Evolutionary conservation across 176 grass and related monocot genomes (phyloP).

Genomic region (Dendrocalamus sinicus): DNA sequence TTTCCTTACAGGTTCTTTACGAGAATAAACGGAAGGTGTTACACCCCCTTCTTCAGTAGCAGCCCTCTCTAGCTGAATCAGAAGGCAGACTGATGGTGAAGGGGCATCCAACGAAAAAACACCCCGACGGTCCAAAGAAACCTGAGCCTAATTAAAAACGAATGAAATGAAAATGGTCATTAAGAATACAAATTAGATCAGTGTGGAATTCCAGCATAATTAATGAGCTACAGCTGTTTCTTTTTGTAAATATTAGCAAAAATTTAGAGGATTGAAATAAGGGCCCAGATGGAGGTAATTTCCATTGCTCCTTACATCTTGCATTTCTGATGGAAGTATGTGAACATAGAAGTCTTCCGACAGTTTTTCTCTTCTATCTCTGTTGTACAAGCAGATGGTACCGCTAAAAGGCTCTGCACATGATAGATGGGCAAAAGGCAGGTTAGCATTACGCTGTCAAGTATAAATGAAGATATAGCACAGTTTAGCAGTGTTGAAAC

Average conservation of each 20-base stretch:
- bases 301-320: constrained; percentile 73
- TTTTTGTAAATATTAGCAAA: constrained; percentile 25
- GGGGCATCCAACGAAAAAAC: constrained; percentile 88
- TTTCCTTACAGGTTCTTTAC: constrained; percentile 97
- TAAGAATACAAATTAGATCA: constrained; percentile 14
- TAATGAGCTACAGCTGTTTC: background rate
- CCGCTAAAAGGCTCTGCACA: constrained; percentile 88
- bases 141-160: constrained; percentile 56
- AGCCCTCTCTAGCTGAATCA: constrained; percentile 90
- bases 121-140: constrained; percentile 65
- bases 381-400: constrained; percentile 99
- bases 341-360: constrained; percentile 92
- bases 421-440: constrained; percentile 37
- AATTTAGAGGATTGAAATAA: constrained; percentile 14
- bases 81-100: constrained; percentile 88
- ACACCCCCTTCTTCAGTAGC: constrained; percentile 97
- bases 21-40: constrained; percentile 95
- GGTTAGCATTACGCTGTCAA: constrained; percentile 17
- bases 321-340: constrained; percentile 79
- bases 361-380: constrained; percentile 92
- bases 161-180: constrained; percentile 46
- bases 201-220: constrained; percentile 28
- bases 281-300: constrained; percentile 1
- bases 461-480: constrained; percentile 23
- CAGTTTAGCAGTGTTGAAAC: constrained; percentile 29